phyloP scores from a whole-genome alignment of 129 eudicot genomes.

The Lonicera japonica region DNA sequence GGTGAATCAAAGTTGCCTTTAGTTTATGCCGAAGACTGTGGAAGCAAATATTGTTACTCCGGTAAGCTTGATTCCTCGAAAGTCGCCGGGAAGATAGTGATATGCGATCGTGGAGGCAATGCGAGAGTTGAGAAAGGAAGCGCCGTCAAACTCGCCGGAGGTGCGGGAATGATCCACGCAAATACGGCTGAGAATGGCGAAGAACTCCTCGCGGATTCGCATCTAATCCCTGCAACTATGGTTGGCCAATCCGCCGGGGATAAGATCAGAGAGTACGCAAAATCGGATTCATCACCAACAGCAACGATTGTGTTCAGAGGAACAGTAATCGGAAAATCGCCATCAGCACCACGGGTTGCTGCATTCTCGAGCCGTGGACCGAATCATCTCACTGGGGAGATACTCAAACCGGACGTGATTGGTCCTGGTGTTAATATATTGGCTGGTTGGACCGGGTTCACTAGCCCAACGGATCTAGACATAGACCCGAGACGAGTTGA shows the following conservation, averaged over 20 bases:
- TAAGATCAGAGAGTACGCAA: slow-evolving; percentile 45
- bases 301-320: slow-evolving; percentile 69
- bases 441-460: slow-evolving; percentile 86
- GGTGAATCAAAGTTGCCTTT: slow-evolving; percentile 44
- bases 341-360: slow-evolving; percentile 77
- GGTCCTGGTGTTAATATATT: slow-evolving; percentile 91
- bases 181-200: slow-evolving; percentile 79
- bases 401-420: slow-evolving; percentile 87
- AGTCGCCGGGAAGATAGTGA: slow-evolving; percentile 75
- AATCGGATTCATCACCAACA: slow-evolving; percentile 54
- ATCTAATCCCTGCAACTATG: slow-evolving; percentile 80
- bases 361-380: slow-evolving; percentile 98
- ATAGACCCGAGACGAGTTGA: slow-evolving; percentile 62
- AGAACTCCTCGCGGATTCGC: slow-evolving; percentile 88
- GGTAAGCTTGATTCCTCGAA: slow-evolving; percentile 49
- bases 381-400: slow-evolving; percentile 68
- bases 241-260: slow-evolving; percentile 64
- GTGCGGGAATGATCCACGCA: slow-evolving; percentile 76
- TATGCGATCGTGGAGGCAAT: slow-evolving; percentile 92
- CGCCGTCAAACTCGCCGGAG: slow-evolving; percentile 87
- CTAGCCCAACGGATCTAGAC: slow-evolving; percentile 75
- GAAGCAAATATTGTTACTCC: slow-evolving; percentile 56
- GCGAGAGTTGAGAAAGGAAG: slow-evolving; percentile 87
- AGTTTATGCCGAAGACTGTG: slow-evolving; percentile 57
- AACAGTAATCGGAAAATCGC: slow-evolving; percentile 59